Percentiles rank a stretch among this genome's conserved stretches.
phyloP scores from a whole-genome alignment of 768 basidiomycete species.

The Ramaria sp. region DNA sequence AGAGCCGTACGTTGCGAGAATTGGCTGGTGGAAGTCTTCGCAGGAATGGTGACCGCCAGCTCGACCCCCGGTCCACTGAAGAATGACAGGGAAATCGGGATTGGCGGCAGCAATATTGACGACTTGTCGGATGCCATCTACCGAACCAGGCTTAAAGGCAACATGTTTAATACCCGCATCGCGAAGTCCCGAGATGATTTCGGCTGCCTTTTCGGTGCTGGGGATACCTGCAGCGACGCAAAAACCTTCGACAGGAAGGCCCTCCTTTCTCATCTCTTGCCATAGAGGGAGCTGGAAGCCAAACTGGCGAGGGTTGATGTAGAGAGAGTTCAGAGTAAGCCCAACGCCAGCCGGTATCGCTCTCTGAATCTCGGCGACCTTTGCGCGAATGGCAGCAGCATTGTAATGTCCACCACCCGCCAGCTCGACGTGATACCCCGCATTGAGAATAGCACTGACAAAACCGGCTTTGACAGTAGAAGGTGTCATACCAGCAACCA shows the following conservation, averaged over 20 bases:
- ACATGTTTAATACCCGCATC: slow-evolving; percentile 89
- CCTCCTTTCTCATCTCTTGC: slow-evolving; percentile 96
- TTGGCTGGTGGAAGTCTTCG: slow-evolving; percentile 97
- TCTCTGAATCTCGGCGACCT: slow-evolving; percentile 86
- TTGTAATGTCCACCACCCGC: slow-evolving; percentile 99
- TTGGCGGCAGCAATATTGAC: slow-evolving; percentile 91
- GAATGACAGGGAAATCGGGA: slow-evolving; percentile 92
- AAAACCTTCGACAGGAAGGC: slow-evolving; percentile 95
- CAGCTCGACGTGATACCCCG: slow-evolving; percentile 93
- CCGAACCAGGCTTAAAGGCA: slow-evolving; percentile 95
- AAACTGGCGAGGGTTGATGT: slow-evolving; percentile 98
- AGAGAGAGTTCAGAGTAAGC: slow-evolving; percentile 87
- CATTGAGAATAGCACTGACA: slow-evolving; percentile 83
- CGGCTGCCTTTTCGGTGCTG: slow-evolving; percentile 90
- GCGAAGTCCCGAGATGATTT: slow-evolving; percentile 82
- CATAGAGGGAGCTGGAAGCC: slow-evolving; percentile 95
- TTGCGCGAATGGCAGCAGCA: slow-evolving; percentile 73
- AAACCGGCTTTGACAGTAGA: slow-evolving; percentile 93
- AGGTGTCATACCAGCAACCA: slow-evolving; percentile 99
- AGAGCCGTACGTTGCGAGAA: slow-evolving; percentile 78
- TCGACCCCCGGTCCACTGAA: slow-evolving; percentile 99
- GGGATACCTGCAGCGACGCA: slow-evolving; percentile 98
- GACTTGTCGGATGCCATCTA: slow-evolving; percentile 96
- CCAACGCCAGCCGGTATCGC: slow-evolving; percentile 83
- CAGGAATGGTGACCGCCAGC: slow-evolving; percentile 98